Evolutionary conservation across 257 asterid species (phyloP), one percentile per base, ranked within the genome.

Genomic region (Orobanche coerulescens): DNA sequence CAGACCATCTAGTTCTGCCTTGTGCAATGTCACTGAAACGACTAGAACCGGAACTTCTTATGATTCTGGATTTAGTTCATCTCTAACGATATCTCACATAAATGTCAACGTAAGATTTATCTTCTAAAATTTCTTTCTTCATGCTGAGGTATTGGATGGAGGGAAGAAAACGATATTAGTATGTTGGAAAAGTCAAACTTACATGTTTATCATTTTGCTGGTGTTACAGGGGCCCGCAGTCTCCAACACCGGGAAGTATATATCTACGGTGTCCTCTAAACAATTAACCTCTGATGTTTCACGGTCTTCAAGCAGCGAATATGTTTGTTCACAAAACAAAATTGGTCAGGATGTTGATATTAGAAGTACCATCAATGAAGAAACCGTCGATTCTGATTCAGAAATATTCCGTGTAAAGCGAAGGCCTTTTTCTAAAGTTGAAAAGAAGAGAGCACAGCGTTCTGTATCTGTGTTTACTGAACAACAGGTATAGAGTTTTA

Each of bases 331-430:
- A 58, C 71, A 63, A 54, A 63, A 22, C 65, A 70, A 43, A 36
- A 66, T 51, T 25, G 43, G 56, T 47, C 78, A 25, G 26, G 57
- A 57, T 44, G 52, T 53, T 46, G 80, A 70, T 53, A 49, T 55
- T 70, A 65, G 75, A 70, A 71, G 56, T 62, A 20, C 59, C 48
- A 71, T 23, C 60, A 75, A 66, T 63, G 87, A 73, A 62, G 88
- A 78, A 60, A 79, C 82, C 33, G 98, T 82, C 6, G 87, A 79
- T 58, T 92, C 96, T 65, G 98, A 92, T 79, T 77, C 90, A 53
- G 96, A 86, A 74, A 76, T 81, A 57, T 92, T 92, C 68, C 72
- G 98, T 69, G 98, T 92, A 55, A 92, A 88, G 78, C 71, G 96
- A 48, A 76, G 94, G 39, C 78, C 94, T 61, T 72, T 57, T 25